A percentile compares a stretch with the other conserved stretches of the same genome.
These are phyloP conservation scores for Hypomontagnella submonticulosa DNA, from an alignment of 495 filamentous ascomycete species.

Conservation along the genomic window DNA sequence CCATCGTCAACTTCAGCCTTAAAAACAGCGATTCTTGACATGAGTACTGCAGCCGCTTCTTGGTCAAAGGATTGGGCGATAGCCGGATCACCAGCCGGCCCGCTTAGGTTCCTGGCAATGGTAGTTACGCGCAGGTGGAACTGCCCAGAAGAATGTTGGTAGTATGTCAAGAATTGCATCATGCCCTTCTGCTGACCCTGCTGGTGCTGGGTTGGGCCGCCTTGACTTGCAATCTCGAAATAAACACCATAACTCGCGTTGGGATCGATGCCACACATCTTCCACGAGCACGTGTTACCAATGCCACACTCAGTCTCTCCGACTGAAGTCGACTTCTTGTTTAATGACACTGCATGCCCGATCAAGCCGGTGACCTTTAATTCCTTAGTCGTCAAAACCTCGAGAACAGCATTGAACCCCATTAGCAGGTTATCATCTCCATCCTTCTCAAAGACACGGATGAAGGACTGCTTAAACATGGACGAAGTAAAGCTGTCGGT, in stretches of 20 bases:
- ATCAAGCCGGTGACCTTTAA: constrained; percentile 98
- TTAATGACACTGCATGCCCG: constrained; percentile 93
- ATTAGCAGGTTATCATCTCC: constrained; percentile 92
- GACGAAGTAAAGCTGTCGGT: constrained; percentile 99
- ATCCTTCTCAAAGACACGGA: constrained; percentile 97
- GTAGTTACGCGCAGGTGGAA: constrained; percentile 97
- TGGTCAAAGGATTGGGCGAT: constrained; percentile 99
- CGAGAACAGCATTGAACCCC: constrained; percentile 98
- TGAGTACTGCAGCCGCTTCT: constrained; percentile 96
- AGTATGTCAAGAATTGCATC: constrained; percentile 99
- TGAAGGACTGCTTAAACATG: constrained; percentile 99
- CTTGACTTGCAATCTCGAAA: constrained; percentile 97
- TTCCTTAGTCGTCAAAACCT: constrained; percentile 97
- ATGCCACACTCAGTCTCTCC: constrained; percentile 99
- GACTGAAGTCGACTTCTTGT: constrained; percentile 97
- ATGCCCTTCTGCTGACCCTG: constrained; percentile 91
- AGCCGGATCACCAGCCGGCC: constrained; percentile 95
- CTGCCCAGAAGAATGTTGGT: constrained; percentile 95
- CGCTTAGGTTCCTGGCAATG: constrained; percentile 89
- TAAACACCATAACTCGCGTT: constrained; percentile 94
- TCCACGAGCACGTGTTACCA: constrained; percentile 99
- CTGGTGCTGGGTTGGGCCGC: constrained; percentile 84
- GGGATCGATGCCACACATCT: constrained; percentile 98
- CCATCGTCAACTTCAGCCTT: constrained; percentile 99
- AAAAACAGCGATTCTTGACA: constrained; percentile 98